A percentile compares a stretch with the other conserved stretches of the same genome.
These are phyloP conservation scores for Maudiozyma humilis DNA, from an alignment of 1,139 yeast genomes.

Conservation along the genomic window DNA sequence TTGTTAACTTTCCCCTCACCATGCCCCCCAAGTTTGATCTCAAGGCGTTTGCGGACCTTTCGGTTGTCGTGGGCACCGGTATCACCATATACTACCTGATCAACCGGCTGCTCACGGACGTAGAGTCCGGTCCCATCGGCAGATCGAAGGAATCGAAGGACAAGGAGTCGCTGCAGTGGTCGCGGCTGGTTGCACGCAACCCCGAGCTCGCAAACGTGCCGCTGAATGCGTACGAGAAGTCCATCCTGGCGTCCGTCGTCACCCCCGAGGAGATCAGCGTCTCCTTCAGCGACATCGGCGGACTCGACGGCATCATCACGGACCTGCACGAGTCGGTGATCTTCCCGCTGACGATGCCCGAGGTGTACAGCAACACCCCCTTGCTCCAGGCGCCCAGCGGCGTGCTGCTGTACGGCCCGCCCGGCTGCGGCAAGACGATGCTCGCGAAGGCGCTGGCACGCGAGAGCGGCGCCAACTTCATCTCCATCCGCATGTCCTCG, in stretches of 20 bases:
- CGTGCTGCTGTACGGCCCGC: slow-evolving; percentile 88
- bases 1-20: background rate
- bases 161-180: slow-evolving; percentile 56
- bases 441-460: slow-evolving; percentile 90
- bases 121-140: slow-evolving; percentile 44
- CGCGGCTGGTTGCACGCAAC: slow-evolving; percentile 47
- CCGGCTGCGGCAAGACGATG: slow-evolving; percentile 98
- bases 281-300: slow-evolving; percentile 77
- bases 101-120: slow-evolving; percentile 43
- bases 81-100: slow-evolving; percentile 67
- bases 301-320: slow-evolving; percentile 70
- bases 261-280: slow-evolving; percentile 76
- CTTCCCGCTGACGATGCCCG: slow-evolving; percentile 67
- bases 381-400: slow-evolving; percentile 88
- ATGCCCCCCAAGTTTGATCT: slow-evolving; percentile 42
- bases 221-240: slow-evolving; percentile 69
- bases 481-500: slow-evolving; percentile 87
- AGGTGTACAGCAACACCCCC: slow-evolving; percentile 34
- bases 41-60: slow-evolving; percentile 54
- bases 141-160: slow-evolving; percentile 59
- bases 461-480: slow-evolving; percentile 86
- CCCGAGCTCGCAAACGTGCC: slow-evolving; percentile 50
- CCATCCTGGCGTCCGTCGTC: slow-evolving; percentile 67
- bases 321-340: slow-evolving; percentile 83
- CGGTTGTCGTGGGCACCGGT: slow-evolving; percentile 75